Evolutionary conservation across 2,329 filamentous ascomycete genomes (phyloP).

Genomic region (Thielaviopsis euricoi): DNA sequence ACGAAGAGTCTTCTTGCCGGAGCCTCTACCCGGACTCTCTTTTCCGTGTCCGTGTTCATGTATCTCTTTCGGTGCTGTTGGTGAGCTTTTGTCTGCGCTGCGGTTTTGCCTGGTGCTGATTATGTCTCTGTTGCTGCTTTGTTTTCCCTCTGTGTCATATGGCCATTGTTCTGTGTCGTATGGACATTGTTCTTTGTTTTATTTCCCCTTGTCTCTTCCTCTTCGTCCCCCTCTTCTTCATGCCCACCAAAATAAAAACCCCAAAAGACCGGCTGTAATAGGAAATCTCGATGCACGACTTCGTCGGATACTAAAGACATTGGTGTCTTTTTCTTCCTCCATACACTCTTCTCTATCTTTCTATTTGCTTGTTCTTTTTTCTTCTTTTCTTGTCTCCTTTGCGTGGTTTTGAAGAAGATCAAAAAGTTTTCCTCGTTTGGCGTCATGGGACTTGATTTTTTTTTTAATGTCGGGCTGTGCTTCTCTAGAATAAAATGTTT

Average conservation of each 20-base stretch:
- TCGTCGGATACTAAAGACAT: background rate
- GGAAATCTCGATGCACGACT: background rate
- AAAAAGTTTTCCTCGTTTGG: constrained; percentile 1
- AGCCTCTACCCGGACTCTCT: too few species aligned
- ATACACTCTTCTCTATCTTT: background rate
- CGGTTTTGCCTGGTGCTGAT: too few species aligned
- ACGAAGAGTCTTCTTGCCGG: too few species aligned
- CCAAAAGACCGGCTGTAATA: background rate
- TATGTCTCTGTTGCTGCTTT: too few species aligned
- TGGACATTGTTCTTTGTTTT: too few species aligned
- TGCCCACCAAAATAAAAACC: background rate
- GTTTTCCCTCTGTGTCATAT: too few species aligned
- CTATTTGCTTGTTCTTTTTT: background rate
- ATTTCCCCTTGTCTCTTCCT: background rate
- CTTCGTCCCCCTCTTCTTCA: background rate
- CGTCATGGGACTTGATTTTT: constrained; percentile 5
- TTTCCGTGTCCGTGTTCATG: too few species aligned
- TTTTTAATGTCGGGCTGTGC: too few species aligned
- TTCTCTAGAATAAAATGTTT: constrained; percentile 5
- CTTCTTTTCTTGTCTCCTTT: background rate
- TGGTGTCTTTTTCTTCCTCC: background rate
- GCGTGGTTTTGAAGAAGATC: background rate
- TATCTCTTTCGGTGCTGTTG: too few species aligned
- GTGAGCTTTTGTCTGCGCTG: too few species aligned
- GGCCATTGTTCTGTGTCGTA: too few species aligned